phyloP scores from a whole-genome alignment of 305 asterid genomes.

The Fraxinus greggii region DNA sequence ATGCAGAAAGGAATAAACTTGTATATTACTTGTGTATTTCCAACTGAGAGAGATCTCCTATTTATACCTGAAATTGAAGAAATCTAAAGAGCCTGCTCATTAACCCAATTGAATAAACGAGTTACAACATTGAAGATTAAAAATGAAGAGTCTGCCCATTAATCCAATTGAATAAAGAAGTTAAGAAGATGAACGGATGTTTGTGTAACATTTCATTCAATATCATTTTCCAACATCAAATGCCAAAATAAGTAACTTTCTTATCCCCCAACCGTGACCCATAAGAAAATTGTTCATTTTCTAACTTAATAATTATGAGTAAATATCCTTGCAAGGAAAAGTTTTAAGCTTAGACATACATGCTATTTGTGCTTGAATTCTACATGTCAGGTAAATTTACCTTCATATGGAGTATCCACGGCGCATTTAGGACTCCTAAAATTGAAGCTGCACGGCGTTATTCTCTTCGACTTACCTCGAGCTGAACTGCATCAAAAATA shows the following conservation, averaged over 20 bases:
- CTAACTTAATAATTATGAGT: neutral
- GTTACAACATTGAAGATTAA: too few relatives aligned
- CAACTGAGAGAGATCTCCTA: too few relatives aligned
- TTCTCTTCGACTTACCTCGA: slow-evolving; percentile 37
- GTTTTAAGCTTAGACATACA: neutral
- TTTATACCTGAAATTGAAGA: too few relatives aligned
- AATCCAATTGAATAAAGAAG: too few relatives aligned
- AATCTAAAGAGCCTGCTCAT: too few relatives aligned
- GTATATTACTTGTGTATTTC: too few relatives aligned
- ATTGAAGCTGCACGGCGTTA: slow-evolving; percentile 18
- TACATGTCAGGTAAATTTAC: slow-evolving; percentile 20
- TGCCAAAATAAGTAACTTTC: neutral
- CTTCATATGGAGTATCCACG: slow-evolving; percentile 64
- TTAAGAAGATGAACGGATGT: too few relatives aligned
- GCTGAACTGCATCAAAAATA: slow-evolving; percentile 38
- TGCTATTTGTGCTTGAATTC: neutral
- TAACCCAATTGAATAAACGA: too few relatives aligned
- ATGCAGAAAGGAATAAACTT: too few relatives aligned
- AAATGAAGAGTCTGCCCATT: too few relatives aligned
- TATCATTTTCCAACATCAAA: too few relatives aligned
- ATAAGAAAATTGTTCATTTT: neutral
- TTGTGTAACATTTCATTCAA: too few relatives aligned
- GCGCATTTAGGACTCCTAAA: slow-evolving; percentile 54
- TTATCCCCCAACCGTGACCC: neutral
- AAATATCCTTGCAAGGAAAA: neutral